These are phyloP conservation scores for Talaromyces atroroseus DNA, from an alignment of 2,329 filamentous ascomycete genomes.

Conservation along the genomic window DNA sequence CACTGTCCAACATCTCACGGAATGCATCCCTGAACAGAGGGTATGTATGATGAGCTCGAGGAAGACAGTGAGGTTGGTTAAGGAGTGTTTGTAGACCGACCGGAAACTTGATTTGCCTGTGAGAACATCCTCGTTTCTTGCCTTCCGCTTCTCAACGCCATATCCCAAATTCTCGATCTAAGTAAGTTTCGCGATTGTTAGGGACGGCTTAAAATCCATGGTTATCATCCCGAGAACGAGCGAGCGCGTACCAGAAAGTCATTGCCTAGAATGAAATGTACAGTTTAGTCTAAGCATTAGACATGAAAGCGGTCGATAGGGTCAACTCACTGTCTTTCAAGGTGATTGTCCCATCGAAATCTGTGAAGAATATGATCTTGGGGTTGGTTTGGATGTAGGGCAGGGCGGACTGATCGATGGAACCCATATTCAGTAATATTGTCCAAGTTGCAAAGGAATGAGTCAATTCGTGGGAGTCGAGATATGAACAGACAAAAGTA, in stretches of 20 bases:
- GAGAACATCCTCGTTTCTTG: conserved; percentile 73
- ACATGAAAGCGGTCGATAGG: not conserved
- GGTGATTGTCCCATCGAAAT: conserved; percentile 97
- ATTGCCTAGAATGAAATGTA: conserved; percentile 46
- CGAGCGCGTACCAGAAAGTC: conserved; percentile 52
- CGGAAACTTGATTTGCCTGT: conserved; percentile 66
- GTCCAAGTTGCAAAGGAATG: not conserved
- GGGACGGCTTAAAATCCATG: not conserved
- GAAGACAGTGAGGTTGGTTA: not conserved
- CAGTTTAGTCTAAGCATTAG: not conserved
- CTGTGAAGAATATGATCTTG: conserved; percentile 95
- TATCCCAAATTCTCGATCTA: conserved; percentile 91
- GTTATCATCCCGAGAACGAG: not conserved
- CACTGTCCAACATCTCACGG: conserved; percentile 83
- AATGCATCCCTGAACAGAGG: conserved; percentile 62
- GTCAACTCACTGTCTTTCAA: conserved; percentile 55
- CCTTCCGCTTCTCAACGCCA: conserved; percentile 63
- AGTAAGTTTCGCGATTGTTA: conserved; percentile 47
- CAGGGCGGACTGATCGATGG: conserved; percentile 28
- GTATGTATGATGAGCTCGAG: not conserved
- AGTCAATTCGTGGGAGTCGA: not conserved
- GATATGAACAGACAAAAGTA: not conserved
- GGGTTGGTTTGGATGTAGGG: conserved; percentile 55
- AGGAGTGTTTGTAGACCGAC: conserved; percentile 30
- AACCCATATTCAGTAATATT: conserved; percentile 23